Conservation (phyloP, 2,329 filamentous ascomycete genomes). For the Colletotrichum cordylinicola region DNA sequence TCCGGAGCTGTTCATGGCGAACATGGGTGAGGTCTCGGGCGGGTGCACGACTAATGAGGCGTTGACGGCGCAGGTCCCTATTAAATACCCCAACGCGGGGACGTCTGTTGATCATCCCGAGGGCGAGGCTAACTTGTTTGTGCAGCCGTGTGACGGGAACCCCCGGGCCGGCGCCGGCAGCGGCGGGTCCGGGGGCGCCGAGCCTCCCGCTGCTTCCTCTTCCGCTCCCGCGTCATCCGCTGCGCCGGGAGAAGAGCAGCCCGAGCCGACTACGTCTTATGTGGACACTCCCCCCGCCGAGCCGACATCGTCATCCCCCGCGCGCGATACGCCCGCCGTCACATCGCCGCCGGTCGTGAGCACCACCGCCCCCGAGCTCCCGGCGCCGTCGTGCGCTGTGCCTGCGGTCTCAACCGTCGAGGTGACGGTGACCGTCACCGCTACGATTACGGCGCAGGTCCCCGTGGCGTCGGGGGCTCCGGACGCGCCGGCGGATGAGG, state of each 20-base stretch:
- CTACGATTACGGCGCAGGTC: neutral
- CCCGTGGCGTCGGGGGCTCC: neutral
- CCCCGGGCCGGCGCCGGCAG: neutral
- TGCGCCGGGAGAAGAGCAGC: neutral
- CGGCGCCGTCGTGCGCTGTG: neutral
- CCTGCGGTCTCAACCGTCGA: neutral
- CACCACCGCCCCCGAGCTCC: neutral
- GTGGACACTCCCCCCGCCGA: neutral
- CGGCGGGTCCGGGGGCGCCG: neutral
- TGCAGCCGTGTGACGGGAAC: conserved; percentile 11
- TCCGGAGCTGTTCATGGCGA: conserved; percentile 15
- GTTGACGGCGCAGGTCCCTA: neutral
- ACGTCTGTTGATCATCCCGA: neutral
- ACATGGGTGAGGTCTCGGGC: conserved; percentile 2
- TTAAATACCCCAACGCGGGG: neutral
- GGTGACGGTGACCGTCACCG: conserved; percentile 23
- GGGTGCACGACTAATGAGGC: conserved; percentile 12
- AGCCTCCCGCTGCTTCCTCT: neutral
- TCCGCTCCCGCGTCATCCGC: neutral
- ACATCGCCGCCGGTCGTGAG: neutral
- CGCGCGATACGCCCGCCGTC: neutral
- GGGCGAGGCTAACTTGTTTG: conserved; percentile 2
- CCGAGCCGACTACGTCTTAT: neutral
- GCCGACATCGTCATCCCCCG: neutral
- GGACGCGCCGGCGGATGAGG: neutral